Percentiles rank a stretch among this genome's conserved stretches.
phyloP scores from a whole-genome alignment of 495 filamentous ascomycete species.

The Echria macrotheca region DNA sequence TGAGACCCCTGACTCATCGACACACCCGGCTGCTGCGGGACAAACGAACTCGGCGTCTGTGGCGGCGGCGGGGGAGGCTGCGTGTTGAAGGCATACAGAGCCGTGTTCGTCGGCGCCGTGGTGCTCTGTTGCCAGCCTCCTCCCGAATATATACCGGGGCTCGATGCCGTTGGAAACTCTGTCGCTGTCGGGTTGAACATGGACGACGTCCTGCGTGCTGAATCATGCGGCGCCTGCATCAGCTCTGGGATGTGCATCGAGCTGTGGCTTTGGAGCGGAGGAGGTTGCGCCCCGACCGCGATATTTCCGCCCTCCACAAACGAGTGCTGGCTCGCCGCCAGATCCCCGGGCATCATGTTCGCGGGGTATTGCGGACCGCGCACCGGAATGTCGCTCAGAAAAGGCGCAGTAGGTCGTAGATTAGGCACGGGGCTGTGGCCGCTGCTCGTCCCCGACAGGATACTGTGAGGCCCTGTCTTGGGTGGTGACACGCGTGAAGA shows the following conservation, averaged over 20 bases:
- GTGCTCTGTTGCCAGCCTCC: constrained; percentile 25
- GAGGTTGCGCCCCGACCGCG: constrained; percentile 14
- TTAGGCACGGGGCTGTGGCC: constrained; percentile 28
- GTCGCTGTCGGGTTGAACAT: constrained; percentile 28
- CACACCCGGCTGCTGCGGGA: constrained; percentile 23
- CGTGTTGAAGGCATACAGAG: constrained; percentile 27
- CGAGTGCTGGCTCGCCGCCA: constrained; percentile 14
- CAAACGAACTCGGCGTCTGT: constrained; percentile 19
- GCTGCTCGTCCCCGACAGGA: constrained; percentile 24
- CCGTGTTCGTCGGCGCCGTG: constrained; percentile 21
- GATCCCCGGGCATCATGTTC: constrained; percentile 23
- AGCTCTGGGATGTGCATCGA: constrained; percentile 31
- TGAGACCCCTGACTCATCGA: constrained; percentile 18
- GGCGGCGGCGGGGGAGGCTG: constrained; percentile 14
- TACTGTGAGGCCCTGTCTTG: constrained; percentile 19
- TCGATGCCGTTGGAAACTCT: constrained; percentile 30
- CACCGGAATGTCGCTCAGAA: constrained; percentile 28
- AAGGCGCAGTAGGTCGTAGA: constrained; percentile 21
- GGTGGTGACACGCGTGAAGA: constrained; percentile 22
- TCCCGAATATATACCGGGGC: constrained; percentile 27
- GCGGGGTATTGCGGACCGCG: constrained; percentile 23
- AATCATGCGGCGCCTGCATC: constrained; percentile 32
- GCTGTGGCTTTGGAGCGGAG: constrained; percentile 18
- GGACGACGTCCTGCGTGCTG: constrained; percentile 29
- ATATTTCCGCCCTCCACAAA: constrained; percentile 28